Percentiles rank a stretch among this genome's conserved stretches.
Evolutionary conservation across 176 grass and related monocot genomes (phyloP).

Genomic region (Avena sativa): DNA sequence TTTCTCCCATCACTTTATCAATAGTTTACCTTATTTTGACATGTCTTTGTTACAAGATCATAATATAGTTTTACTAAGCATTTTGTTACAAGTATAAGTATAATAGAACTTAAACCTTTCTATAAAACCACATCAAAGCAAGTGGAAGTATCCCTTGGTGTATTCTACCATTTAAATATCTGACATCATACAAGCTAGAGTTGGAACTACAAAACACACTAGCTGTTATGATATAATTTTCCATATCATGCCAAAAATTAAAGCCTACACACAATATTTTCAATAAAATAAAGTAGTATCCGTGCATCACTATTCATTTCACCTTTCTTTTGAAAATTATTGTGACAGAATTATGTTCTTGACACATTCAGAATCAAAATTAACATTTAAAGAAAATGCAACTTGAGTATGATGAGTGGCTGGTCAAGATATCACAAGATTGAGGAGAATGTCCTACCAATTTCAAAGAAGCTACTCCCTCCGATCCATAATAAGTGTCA

Average conservation of each 20-base stretch:
- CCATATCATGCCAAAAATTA: neutral
- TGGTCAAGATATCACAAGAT: constrained; percentile 31
- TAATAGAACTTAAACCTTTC: neutral
- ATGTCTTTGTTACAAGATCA: constrained; percentile 43
- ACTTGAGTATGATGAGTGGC: constrained; percentile 50
- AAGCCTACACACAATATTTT: neutral
- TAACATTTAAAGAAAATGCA: constrained; percentile 32
- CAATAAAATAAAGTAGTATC: neutral
- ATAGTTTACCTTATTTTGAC: constrained; percentile 44
- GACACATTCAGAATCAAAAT: constrained; percentile 42
- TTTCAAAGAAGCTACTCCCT: constrained; percentile 21
- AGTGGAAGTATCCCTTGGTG: neutral
- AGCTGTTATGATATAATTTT: neutral
- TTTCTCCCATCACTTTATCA: constrained; percentile 39
- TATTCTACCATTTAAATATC: neutral
- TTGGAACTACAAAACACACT: neutral
- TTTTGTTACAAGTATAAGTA: constrained; percentile 41
- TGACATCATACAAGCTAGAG: neutral
- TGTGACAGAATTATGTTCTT: constrained; percentile 10
- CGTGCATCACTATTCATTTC: neutral
- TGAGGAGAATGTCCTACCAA: neutral
- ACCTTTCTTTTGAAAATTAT: neutral
- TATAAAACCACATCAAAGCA: neutral
- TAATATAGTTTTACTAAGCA: constrained; percentile 20
- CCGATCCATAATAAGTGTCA: no score